Conservation (phyloP, 1,284 basidiomycete species). For the Ceraceosorus guamensis region DNA sequence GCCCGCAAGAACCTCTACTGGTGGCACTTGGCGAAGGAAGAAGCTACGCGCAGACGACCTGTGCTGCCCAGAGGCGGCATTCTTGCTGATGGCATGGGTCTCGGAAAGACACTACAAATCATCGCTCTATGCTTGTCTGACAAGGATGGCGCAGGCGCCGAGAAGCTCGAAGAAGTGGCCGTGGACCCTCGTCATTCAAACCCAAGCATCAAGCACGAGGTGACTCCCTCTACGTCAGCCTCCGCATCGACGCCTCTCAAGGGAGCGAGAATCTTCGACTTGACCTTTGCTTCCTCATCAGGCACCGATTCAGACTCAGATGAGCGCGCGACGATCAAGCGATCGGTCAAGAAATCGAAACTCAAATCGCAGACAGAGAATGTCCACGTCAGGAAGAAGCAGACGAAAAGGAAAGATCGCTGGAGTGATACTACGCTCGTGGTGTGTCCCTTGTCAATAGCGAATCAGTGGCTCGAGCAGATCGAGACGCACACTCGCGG, state of each 20-base stretch:
- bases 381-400: too few relatives aligned
- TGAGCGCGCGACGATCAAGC: too few relatives aligned
- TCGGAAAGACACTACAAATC: slow-evolving; percentile 44
- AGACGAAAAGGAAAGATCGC: background rate
- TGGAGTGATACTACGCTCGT: slow-evolving; percentile 13
- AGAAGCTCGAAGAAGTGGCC: slow-evolving; percentile 3
- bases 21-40: background rate
- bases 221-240: too few relatives aligned
- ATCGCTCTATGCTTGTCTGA: background rate
- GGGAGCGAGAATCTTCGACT: too few relatives aligned
- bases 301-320: too few relatives aligned
- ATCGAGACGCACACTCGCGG: slow-evolving; percentile 39
- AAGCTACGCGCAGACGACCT: slow-evolving; percentile 51
- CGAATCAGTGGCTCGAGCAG: slow-evolving; percentile 87
- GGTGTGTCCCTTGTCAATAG: slow-evolving; percentile 78
- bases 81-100: slow-evolving; percentile 81
- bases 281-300: too few relatives aligned
- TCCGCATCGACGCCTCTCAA: too few relatives aligned
- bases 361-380: too few relatives aligned
- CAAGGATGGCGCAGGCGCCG: background rate
- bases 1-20: background rate
- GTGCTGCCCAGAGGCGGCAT: slow-evolving; percentile 71
- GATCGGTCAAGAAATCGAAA: too few relatives aligned
- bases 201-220: too few relatives aligned
- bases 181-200: too few relatives aligned